Percentiles rank a stretch among this genome's conserved stretches.
These are phyloP conservation scores for Magnolia sinica DNA, from an alignment of 164 flowering plant genomes.

Conservation along the genomic window DNA sequence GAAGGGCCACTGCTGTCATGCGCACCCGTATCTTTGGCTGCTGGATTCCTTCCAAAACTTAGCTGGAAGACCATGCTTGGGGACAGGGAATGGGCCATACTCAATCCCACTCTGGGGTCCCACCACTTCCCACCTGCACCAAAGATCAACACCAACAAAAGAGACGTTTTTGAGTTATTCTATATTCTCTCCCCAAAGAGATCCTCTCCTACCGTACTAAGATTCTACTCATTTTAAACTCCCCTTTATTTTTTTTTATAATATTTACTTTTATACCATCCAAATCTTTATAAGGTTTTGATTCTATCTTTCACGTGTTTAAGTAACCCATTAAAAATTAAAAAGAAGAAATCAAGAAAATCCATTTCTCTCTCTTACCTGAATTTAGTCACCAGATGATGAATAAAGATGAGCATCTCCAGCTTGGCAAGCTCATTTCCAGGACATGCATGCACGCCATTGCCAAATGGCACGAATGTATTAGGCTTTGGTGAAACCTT, in stretches of 20 bases:
- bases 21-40: slow-evolving; percentile 5
- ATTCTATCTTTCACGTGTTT: background rate
- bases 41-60: slow-evolving; percentile 56
- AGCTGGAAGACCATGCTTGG: slow-evolving; percentile 70
- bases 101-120: slow-evolving; percentile 62
- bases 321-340: background rate
- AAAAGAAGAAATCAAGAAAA: background rate
- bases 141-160: background rate
- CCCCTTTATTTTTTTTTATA: background rate
- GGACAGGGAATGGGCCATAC: slow-evolving; percentile 80
- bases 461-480: slow-evolving; percentile 80
- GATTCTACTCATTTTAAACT: background rate
- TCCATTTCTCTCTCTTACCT: slow-evolving; percentile 34
- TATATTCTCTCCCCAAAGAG: background rate
- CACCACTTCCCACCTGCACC: slow-evolving; percentile 73
- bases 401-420: slow-evolving; percentile 59
- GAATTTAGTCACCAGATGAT: slow-evolving; percentile 64
- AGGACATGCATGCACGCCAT: slow-evolving; percentile 74
- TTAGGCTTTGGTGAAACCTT: slow-evolving; percentile 71
- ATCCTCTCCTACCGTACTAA: background rate
- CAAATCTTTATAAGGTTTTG: background rate
- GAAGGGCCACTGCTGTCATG: background rate
- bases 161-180: background rate
- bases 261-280: background rate
- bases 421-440: slow-evolving; percentile 86